Percentiles rank a stretch among this genome's conserved stretches.
phyloP scores from a whole-genome alignment of 208 protist species.

The Leishmania aethiopica region DNA sequence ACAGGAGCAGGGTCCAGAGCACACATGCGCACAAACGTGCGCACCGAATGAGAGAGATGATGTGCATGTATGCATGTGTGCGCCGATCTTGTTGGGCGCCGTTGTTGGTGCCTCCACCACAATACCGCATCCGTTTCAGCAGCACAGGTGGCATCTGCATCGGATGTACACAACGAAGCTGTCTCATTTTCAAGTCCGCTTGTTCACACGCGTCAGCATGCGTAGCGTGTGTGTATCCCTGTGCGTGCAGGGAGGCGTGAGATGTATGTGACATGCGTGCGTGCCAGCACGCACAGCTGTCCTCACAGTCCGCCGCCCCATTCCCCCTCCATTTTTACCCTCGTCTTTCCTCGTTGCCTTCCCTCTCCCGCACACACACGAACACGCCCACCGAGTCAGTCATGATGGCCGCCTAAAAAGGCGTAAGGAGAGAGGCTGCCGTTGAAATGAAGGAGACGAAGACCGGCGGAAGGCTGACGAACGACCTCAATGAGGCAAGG shows the following conservation, averaged over 20 bases:
- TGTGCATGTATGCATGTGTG: neutral
- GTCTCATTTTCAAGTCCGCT: neutral
- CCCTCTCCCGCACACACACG: neutral
- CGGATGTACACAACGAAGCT: neutral
- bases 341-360: neutral
- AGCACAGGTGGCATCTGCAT: neutral
- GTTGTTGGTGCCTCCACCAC: neutral
- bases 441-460: neutral
- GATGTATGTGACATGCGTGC: neutral
- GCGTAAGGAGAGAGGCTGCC: neutral
- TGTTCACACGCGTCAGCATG: neutral
- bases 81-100: neutral
- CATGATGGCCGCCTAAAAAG: neutral
- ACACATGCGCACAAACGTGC: neutral
- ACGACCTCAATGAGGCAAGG: neutral
- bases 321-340: neutral
- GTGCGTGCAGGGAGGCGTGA: neutral
- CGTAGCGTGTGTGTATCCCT: neutral
- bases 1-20: neutral
- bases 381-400: neutral
- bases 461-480: neutral
- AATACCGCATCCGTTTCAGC: neutral
- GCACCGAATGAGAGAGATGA: slow-evolving; percentile 1
- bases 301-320: neutral
- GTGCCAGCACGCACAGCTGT: neutral